Evolutionary conservation across 768 basidiomycete genomes (phyloP).

Genomic region (Boletus pseudopeckii): DNA sequence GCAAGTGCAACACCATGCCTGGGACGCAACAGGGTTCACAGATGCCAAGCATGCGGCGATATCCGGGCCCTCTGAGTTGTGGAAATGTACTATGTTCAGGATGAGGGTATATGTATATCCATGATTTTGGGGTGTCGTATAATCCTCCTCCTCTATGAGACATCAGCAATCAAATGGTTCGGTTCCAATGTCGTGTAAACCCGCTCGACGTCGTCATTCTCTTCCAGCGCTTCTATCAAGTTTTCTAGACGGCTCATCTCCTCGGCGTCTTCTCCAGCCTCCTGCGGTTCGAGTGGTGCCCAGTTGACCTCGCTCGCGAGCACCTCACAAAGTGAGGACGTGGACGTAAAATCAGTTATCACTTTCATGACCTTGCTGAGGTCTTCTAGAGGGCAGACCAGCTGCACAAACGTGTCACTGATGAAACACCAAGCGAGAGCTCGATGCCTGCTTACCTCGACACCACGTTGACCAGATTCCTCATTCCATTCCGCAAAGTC

Average conservation of each 20-base stretch:
- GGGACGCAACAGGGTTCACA: background rate
- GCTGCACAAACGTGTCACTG: conserved; percentile 28
- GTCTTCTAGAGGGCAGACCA: conserved; percentile 42
- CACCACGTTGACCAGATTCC: conserved; percentile 31
- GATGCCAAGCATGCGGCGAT: background rate
- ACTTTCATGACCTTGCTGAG: conserved; percentile 39
- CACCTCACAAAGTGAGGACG: conserved; percentile 35
- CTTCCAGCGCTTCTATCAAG: conserved; percentile 53
- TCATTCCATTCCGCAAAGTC: conserved; percentile 42
- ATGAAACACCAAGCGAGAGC: background rate
- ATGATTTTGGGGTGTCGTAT: background rate
- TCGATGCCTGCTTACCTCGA: conserved; percentile 30
- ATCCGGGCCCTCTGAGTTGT: background rate
- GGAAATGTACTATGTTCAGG: background rate
- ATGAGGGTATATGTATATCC: background rate
- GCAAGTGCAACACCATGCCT: background rate
- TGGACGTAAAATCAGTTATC: conserved; percentile 25
- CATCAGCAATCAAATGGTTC: conserved; percentile 24
- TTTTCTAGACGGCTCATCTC: conserved; percentile 35
- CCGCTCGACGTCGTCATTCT: conserved; percentile 52
- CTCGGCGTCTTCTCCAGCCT: conserved; percentile 37
- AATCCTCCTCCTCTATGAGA: conserved; percentile 11
- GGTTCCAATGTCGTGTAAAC: conserved; percentile 54
- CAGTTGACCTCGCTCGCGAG: conserved; percentile 53
- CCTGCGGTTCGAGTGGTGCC: conserved; percentile 43